Conservation (phyloP, 768 basidiomycete species). For the Pleurotus pulmonarius region DNA sequence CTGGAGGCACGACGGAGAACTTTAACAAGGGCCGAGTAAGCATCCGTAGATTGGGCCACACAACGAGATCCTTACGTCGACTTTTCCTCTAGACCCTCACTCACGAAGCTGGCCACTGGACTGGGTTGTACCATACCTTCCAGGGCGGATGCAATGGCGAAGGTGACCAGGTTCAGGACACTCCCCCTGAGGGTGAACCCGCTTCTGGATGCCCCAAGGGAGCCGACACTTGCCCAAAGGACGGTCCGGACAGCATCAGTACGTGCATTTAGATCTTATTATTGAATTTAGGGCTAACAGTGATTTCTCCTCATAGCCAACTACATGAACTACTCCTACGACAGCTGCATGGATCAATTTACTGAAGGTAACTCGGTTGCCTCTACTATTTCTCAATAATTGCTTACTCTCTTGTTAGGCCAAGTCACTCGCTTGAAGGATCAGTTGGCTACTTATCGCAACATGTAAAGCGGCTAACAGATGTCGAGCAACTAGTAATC, state of each 20-base stretch:
- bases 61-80: slow-evolving; percentile 13
- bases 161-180: slow-evolving; percentile 45
- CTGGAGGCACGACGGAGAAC: slow-evolving; percentile 35
- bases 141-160: slow-evolving; percentile 40
- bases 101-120: slow-evolving; percentile 60
- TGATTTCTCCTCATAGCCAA: slow-evolving; percentile 3
- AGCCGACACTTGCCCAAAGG: slow-evolving; percentile 31
- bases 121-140: slow-evolving; percentile 58
- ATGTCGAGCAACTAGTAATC: too few relatives aligned
- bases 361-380: slow-evolving; percentile 18
- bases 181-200: slow-evolving; percentile 40
- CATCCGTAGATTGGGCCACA: slow-evolving; percentile 10
- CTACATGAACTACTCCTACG: slow-evolving; percentile 23
- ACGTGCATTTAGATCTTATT: not conserved
- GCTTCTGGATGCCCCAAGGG: slow-evolving; percentile 37
- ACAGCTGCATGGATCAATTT: slow-evolving; percentile 48
- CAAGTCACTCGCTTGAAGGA: slow-evolving; percentile 36
- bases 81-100: slow-evolving; percentile 34
- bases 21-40: slow-evolving; percentile 42
- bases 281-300: not conserved
- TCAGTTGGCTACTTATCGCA: slow-evolving; percentile 43
- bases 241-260: slow-evolving; percentile 43
- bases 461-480: not conserved
- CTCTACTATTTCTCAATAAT: not conserved
- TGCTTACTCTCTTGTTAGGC: slow-evolving; percentile 18